These are phyloP conservation scores for Rhynchospora tenuis DNA, from an alignment of 176 grass and related monocot species.

Conservation along the genomic window DNA sequence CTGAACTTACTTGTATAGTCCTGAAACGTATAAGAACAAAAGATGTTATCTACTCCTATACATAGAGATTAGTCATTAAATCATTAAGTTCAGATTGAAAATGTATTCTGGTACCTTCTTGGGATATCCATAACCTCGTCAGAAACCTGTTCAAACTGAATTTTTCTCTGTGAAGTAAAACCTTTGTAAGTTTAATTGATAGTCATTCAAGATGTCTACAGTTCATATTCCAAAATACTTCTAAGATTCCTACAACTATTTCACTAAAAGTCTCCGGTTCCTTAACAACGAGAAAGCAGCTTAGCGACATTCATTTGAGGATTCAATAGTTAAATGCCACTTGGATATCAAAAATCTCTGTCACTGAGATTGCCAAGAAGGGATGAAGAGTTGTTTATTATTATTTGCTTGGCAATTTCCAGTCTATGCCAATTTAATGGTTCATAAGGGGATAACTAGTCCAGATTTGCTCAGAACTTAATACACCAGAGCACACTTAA, in stretches of 20 bases:
- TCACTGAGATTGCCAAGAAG: not conserved
- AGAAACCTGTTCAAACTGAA: conserved; percentile 28
- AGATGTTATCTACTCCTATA: conserved; percentile 12
- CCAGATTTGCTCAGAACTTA: too few species aligned
- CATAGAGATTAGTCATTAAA: not conserved
- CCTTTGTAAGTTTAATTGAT: not conserved
- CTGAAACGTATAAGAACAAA: conserved; percentile 15
- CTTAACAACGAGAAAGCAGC: not conserved
- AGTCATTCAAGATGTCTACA: not conserved
- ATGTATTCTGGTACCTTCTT: conserved; percentile 36
- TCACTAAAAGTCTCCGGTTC: not conserved
- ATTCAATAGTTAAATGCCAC: not conserved
- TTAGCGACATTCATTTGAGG: not conserved
- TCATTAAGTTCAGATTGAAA: conserved; percentile 2
- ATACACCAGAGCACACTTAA: not conserved
- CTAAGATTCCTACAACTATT: not conserved
- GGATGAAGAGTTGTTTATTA: not conserved
- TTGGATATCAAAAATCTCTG: not conserved
- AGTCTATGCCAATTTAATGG: too few species aligned
- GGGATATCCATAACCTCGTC: conserved; percentile 21
- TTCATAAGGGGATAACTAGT: too few species aligned
- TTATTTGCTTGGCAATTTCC: too few species aligned
- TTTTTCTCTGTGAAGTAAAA: not conserved
- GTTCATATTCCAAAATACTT: not conserved
- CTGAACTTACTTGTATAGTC: conserved; percentile 40